Evolutionary conservation across 139 green algal genomes (phyloP), one percentile per base, ranked within the genome.

Genomic region (Chlamydomonas incerta): DNA sequence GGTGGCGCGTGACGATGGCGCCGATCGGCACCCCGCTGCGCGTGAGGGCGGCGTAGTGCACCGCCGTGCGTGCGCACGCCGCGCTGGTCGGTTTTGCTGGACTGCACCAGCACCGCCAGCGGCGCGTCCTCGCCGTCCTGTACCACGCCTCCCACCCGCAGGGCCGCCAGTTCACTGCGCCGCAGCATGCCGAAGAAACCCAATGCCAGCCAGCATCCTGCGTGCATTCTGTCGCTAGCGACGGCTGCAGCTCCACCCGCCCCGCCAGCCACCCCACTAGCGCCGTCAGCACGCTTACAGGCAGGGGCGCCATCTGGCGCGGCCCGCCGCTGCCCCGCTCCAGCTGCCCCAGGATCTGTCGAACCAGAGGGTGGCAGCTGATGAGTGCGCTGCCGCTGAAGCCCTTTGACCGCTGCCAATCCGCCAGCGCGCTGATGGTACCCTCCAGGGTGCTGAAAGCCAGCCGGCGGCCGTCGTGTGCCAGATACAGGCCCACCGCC

Each of bases 111-210:
- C 5, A 76, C 3, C 71, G 11, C 71, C 24, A 62, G 18, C 71
- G 11, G 41, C 24, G 29, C 9, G 21, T 34, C 69, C 5, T 41
- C 71, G 4, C 9, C 2, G 17, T 35, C 23, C 5, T 2, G 23
- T 23, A 37, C 1, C 71, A 76, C 71, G 71, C 35, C 24, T 13
- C 71, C 28, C 17, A 76, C 23, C 15, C 4, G 50, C 71, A 34
- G 24, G 9, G 9, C 71, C 41, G 41, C 71, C 24, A 76, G 41
- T 41, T 76, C 71, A 35, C 71, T 76, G n/a, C 71, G 46, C 71
- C 71, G 41, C 46, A 76, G 21, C 71, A 76, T 76, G 1, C 71
- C 71, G 50, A 76, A 76, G 41, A 76, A 76, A 34, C 71, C 71
- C 41, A 62, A 35, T 1, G 63, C 71, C 17, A 76, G 41, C 71